Evolutionary conservation across 306 rosid species (phyloP).

Genomic region (Datisca glomerata): DNA sequence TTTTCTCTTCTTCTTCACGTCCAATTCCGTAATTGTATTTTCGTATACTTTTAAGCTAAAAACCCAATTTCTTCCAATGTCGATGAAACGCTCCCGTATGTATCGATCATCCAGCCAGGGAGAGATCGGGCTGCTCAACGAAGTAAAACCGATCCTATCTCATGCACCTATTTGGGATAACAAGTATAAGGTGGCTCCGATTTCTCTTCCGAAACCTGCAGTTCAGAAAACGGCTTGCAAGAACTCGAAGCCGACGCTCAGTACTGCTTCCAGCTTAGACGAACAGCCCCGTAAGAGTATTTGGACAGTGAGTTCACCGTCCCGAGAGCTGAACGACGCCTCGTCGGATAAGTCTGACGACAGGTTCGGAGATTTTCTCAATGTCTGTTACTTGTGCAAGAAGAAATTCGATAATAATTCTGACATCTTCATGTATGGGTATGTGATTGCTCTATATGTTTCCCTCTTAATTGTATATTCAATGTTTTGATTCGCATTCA

Average conservation of each 20-base stretch:
- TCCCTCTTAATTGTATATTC: neutral
- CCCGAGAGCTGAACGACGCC: neutral
- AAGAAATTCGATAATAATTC: neutral
- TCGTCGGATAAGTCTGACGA: neutral
- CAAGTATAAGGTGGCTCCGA: neutral
- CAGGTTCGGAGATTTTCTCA: conserved; percentile 8
- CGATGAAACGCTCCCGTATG: conserved; percentile 1
- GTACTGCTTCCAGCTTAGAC: neutral
- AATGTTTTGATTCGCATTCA: no score
- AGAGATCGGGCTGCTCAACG: neutral
- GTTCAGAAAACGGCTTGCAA: neutral
- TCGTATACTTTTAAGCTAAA: no score
- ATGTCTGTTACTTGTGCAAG: conserved; percentile 14
- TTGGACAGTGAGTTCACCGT: neutral
- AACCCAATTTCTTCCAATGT: no score
- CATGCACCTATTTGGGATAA: no score
- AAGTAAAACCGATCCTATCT: neutral
- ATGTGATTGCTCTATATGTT: neutral
- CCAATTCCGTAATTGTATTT: no score
- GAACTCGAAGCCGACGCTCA: neutral
- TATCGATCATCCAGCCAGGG: conserved; percentile 6
- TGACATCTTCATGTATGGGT: conserved; percentile 18
- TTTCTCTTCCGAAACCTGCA: neutral
- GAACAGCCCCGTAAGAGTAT: neutral
- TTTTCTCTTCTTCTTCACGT: no score